phyloP scores from a whole-genome alignment of 352 stramenopile genomes.

The Phytophthora megakarya region DNA sequence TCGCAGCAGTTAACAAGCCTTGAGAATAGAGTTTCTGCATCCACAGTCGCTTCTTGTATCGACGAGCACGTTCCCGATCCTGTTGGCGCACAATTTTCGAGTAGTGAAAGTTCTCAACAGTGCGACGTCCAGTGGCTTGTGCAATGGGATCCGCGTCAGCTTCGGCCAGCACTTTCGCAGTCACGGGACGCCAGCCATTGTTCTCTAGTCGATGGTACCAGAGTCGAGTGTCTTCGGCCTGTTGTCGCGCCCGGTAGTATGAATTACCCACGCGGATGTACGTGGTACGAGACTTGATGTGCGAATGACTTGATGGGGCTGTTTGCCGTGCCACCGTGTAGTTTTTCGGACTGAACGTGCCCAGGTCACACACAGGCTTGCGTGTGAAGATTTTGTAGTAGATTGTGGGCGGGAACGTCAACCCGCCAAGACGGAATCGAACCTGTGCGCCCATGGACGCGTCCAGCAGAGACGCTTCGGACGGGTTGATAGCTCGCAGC shows the following conservation, averaged over 20 bases:
- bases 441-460: conserved; percentile 81
- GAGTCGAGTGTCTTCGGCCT: conserved; percentile 53
- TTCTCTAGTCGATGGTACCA: conserved; percentile 92
- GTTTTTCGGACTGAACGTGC: conserved; percentile 90
- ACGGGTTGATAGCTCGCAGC: conserved; percentile 84
- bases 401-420: conserved; percentile 90
- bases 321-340: conserved; percentile 69
- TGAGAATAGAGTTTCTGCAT: conserved; percentile 83
- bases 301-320: conserved; percentile 31
- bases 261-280: conserved; percentile 79
- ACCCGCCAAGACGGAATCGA: conserved; percentile 87
- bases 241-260: conserved; percentile 66
- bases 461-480: conserved; percentile 78
- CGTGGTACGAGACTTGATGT: conserved; percentile 28
- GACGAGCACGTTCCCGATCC: conserved; percentile 53
- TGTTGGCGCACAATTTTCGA: conserved; percentile 59
- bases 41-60: conserved; percentile 75
- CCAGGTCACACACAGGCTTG: conserved; percentile 85
- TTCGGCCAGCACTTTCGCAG: conserved; percentile 73
- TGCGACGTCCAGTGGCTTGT: conserved; percentile 45
- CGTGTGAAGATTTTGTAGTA: conserved; percentile 95
- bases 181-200: conserved; percentile 92
- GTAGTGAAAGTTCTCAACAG: conserved; percentile 44
- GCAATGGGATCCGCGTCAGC: conserved; percentile 63
- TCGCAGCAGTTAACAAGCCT: conserved; percentile 42